Base-by-base conservation (phyloP, 1,284 basidiomycete species). In the Rhodotorula sp. region DNA sequence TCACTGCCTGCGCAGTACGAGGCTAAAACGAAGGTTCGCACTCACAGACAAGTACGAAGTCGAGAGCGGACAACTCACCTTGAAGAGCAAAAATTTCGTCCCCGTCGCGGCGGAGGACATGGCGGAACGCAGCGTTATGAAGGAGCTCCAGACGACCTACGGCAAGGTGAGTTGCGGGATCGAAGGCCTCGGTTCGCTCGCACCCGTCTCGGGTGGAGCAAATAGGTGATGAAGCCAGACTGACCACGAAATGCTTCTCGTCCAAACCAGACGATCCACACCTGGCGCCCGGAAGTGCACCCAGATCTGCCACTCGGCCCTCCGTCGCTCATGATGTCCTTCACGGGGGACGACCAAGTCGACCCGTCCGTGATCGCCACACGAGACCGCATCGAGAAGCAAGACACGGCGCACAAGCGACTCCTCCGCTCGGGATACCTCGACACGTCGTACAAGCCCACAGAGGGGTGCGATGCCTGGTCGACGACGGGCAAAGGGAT, bases 271-370 rank as follows among this genome's bases (percentile, higher is more conserved):
- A 66, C 66, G 23, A 60, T 72, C 55, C 72, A 69, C 57, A 66
- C 69, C 47, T 80, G 80, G 80, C 72, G 76, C 60, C 76, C 76
- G 68, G 85, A 86, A 72, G 78, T 79, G 21, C 66, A 81, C 64
- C 83, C 85, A 0, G 81, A 85, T 49, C 76, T 86, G 5, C 85
- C 85, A 3, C 79, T 87, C 48, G 85, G 85, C 21, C 84, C 81
- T 5, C 84, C 85, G 2, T 79, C 81, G 64, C 80, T 86, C 59
- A 70, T 73, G 71, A 67, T 65, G 65, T 50, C 65, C 18, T 62
- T 70, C 62, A 67, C 62, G 48, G 57, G 50, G 3, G 64, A 71
- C 58, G 61, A 52, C 49, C 71, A 67, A n/a, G 62, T 69, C 60
- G 64, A 66, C 43, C 55, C 60, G 2, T 26, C 52, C 26, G 26